A percentile compares a stretch with the other conserved stretches of the same genome.
phyloP scores from a whole-genome alignment of 2,329 filamentous ascomycete species.

The Exophiala calicioides region DNA sequence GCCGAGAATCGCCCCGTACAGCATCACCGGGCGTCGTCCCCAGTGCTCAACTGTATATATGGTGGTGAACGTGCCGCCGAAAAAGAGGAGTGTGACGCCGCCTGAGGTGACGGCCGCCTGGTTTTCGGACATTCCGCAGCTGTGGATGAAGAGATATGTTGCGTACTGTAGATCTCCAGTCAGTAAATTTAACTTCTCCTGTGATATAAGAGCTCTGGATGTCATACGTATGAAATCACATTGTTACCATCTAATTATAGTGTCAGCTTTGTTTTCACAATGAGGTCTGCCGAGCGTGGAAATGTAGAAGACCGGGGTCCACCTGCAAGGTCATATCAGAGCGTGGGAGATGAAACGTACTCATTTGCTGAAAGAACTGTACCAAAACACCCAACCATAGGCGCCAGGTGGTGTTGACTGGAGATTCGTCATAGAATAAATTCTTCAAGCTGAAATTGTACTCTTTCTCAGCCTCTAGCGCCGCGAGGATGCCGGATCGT shows the following conservation, averaged over 20 bases:
- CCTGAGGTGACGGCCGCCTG: slow-evolving; percentile 22
- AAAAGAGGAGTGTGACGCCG: slow-evolving; percentile 19
- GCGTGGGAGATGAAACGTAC: too few species aligned
- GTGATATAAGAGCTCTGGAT: not conserved
- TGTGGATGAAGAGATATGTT: slow-evolving; percentile 30
- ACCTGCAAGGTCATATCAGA: too few species aligned
- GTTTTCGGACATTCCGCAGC: slow-evolving; percentile 28
- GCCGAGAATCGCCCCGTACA: slow-evolving; percentile 21
- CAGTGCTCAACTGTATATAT: slow-evolving; percentile 23
- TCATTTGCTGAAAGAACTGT: slow-evolving; percentile 24
- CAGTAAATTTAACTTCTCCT: not conserved
- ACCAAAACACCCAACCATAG: slow-evolving; percentile 22
- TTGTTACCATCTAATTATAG: slow-evolving; percentile 22
- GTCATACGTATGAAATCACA: slow-evolving; percentile 12
- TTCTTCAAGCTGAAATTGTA: slow-evolving; percentile 21
- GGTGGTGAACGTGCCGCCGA: slow-evolving; percentile 22
- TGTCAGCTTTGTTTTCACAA: too few species aligned
- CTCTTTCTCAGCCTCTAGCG: slow-evolving; percentile 22
- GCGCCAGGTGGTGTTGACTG: slow-evolving; percentile 21
- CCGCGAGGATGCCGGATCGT: slow-evolving; percentile 15
- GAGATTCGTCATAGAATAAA: slow-evolving; percentile 20
- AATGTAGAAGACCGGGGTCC: too few species aligned
- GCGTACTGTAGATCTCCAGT: slow-evolving; percentile 22
- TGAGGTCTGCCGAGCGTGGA: too few species aligned
- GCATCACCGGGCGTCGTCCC: slow-evolving; percentile 18